Percentiles rank a stretch among this genome's conserved stretches.
phyloP scores from a whole-genome alignment of 306 rosid species.

The Quercus dentata region DNA sequence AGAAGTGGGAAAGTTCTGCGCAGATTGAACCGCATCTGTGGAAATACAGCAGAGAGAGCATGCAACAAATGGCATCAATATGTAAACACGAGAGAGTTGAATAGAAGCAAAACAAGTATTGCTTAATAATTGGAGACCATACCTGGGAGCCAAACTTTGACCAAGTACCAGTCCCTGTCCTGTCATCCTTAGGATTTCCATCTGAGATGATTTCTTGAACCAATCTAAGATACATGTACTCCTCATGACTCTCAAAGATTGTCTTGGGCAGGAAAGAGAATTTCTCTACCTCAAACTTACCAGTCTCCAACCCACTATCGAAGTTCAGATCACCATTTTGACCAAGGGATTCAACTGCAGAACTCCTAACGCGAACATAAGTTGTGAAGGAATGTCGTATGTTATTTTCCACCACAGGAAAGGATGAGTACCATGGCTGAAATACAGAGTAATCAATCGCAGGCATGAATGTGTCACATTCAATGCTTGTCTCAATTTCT shows the following conservation, averaged over 20 bases:
- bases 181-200: conserved; percentile 81
- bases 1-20: conserved; percentile 86
- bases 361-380: conserved; percentile 75
- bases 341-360: conserved; percentile 42
- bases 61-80: conserved; percentile 1
- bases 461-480: conserved; percentile 83
- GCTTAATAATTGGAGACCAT: conserved; percentile 20
- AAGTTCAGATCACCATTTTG: conserved; percentile 38
- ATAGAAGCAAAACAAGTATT: conserved; percentile 12
- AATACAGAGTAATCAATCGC: conserved; percentile 63
- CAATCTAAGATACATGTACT: conserved; percentile 66
- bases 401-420: conserved; percentile 68
- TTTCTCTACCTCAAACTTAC: conserved; percentile 58
- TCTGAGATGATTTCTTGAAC: conserved; percentile 78
- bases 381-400: conserved; percentile 69
- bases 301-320: conserved; percentile 31
- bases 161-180: conserved; percentile 96
- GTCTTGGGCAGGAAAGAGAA: conserved; percentile 87
- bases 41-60: conserved; percentile 16
- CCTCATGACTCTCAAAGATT: conserved; percentile 83
- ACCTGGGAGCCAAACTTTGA: conserved; percentile 97
- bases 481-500: conserved; percentile 67
- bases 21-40: conserved; percentile 86
- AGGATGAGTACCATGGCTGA: conserved; percentile 93
- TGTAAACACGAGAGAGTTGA: not conserved